Evolutionary conservation across 345 rosid genomes (phyloP).

Genomic region (Aquilaria yunnanensis): DNA sequence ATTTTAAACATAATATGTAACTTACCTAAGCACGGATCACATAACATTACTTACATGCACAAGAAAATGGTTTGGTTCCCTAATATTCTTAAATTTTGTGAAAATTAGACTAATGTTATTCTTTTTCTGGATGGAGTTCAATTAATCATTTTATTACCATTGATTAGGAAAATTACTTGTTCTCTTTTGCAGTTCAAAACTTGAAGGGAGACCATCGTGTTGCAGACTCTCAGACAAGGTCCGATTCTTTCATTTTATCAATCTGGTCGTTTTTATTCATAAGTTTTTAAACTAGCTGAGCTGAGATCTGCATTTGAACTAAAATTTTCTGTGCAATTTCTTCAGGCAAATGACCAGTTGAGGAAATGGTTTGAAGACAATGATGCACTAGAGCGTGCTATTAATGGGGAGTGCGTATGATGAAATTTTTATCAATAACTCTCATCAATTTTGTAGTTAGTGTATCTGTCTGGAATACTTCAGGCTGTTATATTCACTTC

Average conservation of each 20-base stretch:
- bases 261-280: neutral
- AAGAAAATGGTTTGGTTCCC: no score
- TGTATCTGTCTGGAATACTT: neutral
- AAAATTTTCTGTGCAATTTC: slow-evolving; percentile 1
- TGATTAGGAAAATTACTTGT: neutral
- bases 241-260: slow-evolving; percentile 10
- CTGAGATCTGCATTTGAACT: neutral
- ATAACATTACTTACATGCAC: no score
- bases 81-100: neutral
- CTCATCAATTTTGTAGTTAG: neutral
- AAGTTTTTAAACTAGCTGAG: slow-evolving; percentile 1
- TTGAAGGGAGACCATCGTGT: slow-evolving; percentile 65
- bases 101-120: no score
- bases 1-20: no score
- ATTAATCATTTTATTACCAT: neutral
- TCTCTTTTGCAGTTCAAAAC: slow-evolving; percentile 56
- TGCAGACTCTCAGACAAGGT: slow-evolving; percentile 93
- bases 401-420: slow-evolving; percentile 70
- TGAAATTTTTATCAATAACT: slow-evolving; percentile 6
- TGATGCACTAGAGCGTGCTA: slow-evolving; percentile 76
- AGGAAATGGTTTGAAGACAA: slow-evolving; percentile 45
- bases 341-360: slow-evolving; percentile 35
- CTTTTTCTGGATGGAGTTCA: neutral
- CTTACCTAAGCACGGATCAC: no score
- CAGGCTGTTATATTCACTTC: neutral